Percentiles rank a stretch among this genome's conserved stretches.
These are phyloP conservation scores for Sporisorium reilianum DNA, from an alignment of 1,284 basidiomycete genomes.

Conservation along the genomic window DNA sequence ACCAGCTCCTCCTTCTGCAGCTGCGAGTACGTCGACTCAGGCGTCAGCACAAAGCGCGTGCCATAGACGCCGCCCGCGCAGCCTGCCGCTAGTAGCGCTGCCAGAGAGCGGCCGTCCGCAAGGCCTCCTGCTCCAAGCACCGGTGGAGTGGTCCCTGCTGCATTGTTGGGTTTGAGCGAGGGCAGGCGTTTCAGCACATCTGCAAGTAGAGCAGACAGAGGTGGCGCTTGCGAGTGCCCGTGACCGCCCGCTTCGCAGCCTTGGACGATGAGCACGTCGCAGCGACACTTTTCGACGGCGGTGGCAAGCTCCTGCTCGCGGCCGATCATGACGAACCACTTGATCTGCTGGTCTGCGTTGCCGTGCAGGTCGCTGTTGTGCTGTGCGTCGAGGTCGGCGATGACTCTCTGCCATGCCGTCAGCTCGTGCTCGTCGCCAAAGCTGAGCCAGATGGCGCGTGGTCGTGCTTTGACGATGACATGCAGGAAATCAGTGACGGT, in stretches of 20 bases:
- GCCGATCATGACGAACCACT: constrained; percentile 60
- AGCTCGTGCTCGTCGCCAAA: constrained; percentile 59
- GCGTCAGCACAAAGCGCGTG: constrained; percentile 65
- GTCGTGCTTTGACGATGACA: constrained; percentile 45
- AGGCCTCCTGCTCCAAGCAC: constrained; percentile 65
- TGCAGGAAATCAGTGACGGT: constrained; percentile 48
- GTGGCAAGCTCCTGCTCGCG: constrained; percentile 45
- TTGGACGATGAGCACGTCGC: constrained; percentile 63
- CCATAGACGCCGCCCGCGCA: constrained; percentile 65
- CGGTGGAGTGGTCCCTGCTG: constrained; percentile 18
- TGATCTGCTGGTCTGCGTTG: constrained; percentile 31
- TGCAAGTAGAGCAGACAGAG: constrained; percentile 48
- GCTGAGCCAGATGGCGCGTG: constrained; percentile 62
- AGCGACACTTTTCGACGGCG: constrained; percentile 48
- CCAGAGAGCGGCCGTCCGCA: constrained; percentile 50
- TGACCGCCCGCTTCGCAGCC: constrained; percentile 65
- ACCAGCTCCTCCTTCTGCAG: constrained; percentile 60
- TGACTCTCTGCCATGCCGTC: constrained; percentile 43
- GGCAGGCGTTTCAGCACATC: constrained; percentile 27
- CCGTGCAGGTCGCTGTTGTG: constrained; percentile 34
- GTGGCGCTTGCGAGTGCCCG: constrained; percentile 59
- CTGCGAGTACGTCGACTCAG: constrained; percentile 58
- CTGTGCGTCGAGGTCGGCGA: constrained; percentile 44
- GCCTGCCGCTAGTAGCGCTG: constrained; percentile 55
- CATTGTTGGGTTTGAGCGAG: constrained; percentile 30